phyloP scores from a whole-genome alignment of 495 filamentous ascomycete genomes.

The Podospora sp. region DNA sequence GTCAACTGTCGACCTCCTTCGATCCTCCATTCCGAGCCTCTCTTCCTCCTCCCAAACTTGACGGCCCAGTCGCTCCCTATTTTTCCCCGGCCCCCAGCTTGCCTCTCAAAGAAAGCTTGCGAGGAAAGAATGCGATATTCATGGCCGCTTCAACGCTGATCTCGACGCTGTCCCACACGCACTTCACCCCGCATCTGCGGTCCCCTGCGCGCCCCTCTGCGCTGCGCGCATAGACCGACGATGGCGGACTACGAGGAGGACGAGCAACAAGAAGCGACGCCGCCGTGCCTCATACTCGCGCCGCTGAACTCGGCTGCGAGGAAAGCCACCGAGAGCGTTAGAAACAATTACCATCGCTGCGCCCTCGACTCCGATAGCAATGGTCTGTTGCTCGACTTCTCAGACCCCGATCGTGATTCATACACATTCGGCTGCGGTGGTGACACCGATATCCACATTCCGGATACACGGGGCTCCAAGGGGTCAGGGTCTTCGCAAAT shows the following conservation, averaged over 20 bases:
- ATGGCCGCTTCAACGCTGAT: slow-evolving; percentile 19
- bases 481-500: slow-evolving; percentile 24
- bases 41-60: background rate
- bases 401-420: slow-evolving; percentile 12
- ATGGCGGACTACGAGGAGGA: slow-evolving; percentile 18
- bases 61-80: slow-evolving; percentile 10
- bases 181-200: slow-evolving; percentile 21
- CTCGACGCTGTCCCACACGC: background rate
- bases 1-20: slow-evolving; percentile 10
- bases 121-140: slow-evolving; percentile 13
- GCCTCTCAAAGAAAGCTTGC: background rate
- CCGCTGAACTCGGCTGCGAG: slow-evolving; percentile 28
- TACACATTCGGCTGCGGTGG: slow-evolving; percentile 28
- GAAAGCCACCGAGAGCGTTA: slow-evolving; percentile 18
- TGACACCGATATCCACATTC: slow-evolving; percentile 33
- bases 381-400: slow-evolving; percentile 34
- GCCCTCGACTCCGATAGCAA: slow-evolving; percentile 14
- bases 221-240: background rate
- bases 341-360: slow-evolving; percentile 24
- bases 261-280: background rate
- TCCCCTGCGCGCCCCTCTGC: slow-evolving; percentile 13
- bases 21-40: background rate
- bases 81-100: background rate
- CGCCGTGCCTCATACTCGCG: slow-evolving; percentile 28
- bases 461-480: slow-evolving; percentile 21